phyloP scores from a whole-genome alignment of 345 rosid species.

The Brassica incana region DNA sequence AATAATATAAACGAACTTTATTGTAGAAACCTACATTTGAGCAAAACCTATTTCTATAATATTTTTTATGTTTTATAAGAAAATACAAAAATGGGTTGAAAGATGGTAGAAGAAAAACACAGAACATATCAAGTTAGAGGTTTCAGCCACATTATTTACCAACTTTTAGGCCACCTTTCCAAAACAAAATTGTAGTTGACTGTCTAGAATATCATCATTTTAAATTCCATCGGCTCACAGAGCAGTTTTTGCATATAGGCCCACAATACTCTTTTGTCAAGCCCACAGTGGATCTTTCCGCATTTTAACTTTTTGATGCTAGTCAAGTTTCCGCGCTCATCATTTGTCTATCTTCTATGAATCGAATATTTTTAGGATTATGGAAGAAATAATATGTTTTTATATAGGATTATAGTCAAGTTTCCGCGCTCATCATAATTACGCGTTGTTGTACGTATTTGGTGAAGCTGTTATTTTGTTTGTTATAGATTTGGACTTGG shows the following conservation, averaged over 20 bases:
- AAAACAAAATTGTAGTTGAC: too few relatives aligned
- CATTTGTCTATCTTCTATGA: not conserved
- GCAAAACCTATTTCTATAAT: too few relatives aligned
- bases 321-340: constrained; percentile 6
- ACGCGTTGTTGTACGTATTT: not conserved
- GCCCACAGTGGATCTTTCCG: not conserved
- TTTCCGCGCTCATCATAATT: not conserved
- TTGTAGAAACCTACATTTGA: too few relatives aligned
- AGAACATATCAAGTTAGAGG: too few relatives aligned
- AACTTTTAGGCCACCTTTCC: too few relatives aligned
- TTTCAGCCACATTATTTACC: too few relatives aligned
- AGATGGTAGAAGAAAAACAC: too few relatives aligned
- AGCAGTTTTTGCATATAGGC: not conserved
- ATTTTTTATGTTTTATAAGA: too few relatives aligned
- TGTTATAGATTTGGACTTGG: not conserved
- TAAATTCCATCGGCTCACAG: not conserved
- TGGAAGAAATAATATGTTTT: not conserved
- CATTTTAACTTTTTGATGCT: not conserved
- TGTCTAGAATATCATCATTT: too few relatives aligned
- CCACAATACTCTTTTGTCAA: not conserved
- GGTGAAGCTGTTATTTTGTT: not conserved
- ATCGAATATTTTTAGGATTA: not conserved
- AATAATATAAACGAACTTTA: too few relatives aligned
- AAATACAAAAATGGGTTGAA: too few relatives aligned
- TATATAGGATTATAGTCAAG: too few relatives aligned